Evolutionary conservation across 2,329 filamentous ascomycete genomes (phyloP), one percentile per base, ranked within the genome.

Genomic region (Colletotrichum tropicale): DNA sequence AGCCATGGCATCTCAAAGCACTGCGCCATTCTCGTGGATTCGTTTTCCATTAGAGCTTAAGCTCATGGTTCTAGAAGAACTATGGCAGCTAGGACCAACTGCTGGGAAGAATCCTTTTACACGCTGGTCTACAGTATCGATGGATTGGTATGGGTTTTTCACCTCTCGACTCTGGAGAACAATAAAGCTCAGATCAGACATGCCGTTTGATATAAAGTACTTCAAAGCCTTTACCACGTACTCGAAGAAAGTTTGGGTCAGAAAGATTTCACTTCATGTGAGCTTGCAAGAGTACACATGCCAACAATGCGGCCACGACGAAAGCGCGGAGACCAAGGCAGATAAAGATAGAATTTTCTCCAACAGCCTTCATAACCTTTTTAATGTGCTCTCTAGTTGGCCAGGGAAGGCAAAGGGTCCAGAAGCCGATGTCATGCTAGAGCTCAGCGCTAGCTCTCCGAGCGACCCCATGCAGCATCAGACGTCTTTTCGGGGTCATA

Each of bases 381-480:
- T 43, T 3, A 0, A n/a, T 43, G 36, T 10, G 36, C 36, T 43
- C 16, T 43, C 36, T 43, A 43, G 1, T 43, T 43, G 38, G 38
- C 16, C 18, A 0, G 18, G 38, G 38, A 7, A 38, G 15, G 36
- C 2, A 38, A 0, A 1, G 0, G 38, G 16, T n/a, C 16, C 16
- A 43, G 0, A 43, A 43, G 38, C 38, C 38, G 16, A 18, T 8
- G 0, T 43, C 18, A 43, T n/a, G 0, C 38, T n/a, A 43, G 38
- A 43, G 38, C 38, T 43, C 8, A 43, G 38, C 38, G 38, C 38
- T n/a, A 43, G 38, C 38, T 43, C 38, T 43, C 38, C 16, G 16
- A 43, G 38, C 38, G 18, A 43, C n/a, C 4, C 16, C 38, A 43
- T 0, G 38, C 38, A 43, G n/a, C 38, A 10, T 43, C 16, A 43